Percentiles rank a stretch among this genome's conserved stretches.
Conservation (phyloP, 75 land plant genomes). For the Chamaecyparis obtusa region DNA sequence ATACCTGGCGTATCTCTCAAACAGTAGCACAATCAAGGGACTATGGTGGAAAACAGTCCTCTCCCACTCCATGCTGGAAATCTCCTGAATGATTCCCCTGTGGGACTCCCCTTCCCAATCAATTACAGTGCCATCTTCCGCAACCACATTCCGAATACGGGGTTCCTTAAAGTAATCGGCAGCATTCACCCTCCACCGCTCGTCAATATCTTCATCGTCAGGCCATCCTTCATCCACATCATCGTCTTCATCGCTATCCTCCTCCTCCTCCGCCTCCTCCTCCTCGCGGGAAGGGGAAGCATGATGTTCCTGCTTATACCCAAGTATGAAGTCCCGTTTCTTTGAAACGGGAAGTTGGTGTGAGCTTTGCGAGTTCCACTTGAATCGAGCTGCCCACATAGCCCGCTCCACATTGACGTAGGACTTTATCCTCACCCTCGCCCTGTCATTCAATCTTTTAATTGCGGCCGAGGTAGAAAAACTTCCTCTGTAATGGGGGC, state of each 20-base stretch:
- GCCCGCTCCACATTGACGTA: too few relatives aligned
- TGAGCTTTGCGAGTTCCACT: too few relatives aligned
- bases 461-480: too few relatives aligned
- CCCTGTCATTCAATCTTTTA: too few relatives aligned
- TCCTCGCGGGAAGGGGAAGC: neutral
- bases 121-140: constrained; percentile 58
- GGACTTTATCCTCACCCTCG: too few relatives aligned
- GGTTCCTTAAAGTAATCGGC: constrained; percentile 81
- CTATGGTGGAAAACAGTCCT: constrained; percentile 76
- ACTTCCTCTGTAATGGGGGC: too few relatives aligned
- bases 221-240: constrained; percentile 58
- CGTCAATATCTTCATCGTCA: constrained; percentile 74
- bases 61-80: constrained; percentile 78
- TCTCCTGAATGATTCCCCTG: constrained; percentile 64
- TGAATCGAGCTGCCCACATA: too few relatives aligned
- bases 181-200: constrained; percentile 76
- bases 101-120: constrained; percentile 86
- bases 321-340: too few relatives aligned
- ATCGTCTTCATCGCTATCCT: constrained; percentile 33
- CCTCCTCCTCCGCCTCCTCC: neutral
- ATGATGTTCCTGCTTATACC: neutral
- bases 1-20: constrained; percentile 77
- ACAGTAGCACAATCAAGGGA: constrained; percentile 70
- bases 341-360: too few relatives aligned
- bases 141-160: constrained; percentile 54